Evolutionary conservation across 2,329 filamentous ascomycete genomes (phyloP), one percentile per base, ranked within the genome.

Genomic region (Raffaelea albimanens): DNA sequence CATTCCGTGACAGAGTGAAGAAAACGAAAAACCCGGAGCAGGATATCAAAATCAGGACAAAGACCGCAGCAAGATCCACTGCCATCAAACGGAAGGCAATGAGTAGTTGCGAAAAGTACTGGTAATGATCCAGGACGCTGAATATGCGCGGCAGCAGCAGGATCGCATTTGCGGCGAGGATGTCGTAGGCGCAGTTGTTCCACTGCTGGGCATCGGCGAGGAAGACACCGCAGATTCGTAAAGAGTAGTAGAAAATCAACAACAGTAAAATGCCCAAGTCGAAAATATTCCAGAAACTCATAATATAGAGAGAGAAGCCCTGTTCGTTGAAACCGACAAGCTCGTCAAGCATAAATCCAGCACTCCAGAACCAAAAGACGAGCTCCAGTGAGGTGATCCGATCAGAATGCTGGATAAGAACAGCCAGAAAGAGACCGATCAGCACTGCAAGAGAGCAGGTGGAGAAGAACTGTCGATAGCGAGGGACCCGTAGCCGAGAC

Each of bases 281-380:
- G 63, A 96, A 95, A 34, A 90, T 80, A 63, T 96, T 96, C 91
- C 91, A 96, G 63, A 96, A 93, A 62, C 88, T 95, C 82, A 96
- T 91, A 59, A 96, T 87, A 66, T 96, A 97, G 25, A 97, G 77
- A 34, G 89, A 90, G 62, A 96, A 96, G 3, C 91, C 91, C 65
- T 96, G 89, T 63, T 97, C 91, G 55, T 90, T 95, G 71, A 96
- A 96, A 11, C 90, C 90, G 18, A 96, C 89, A 20, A 97, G 77
- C 65, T 96, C 91, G 59, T 96, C 91, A 29, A 96, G 78, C 88
- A 96, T 95, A 64, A 94, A 96, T 1, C 91, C 91, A 22, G 88
- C 87, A 60, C 88, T 95, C 90, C 91, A 97, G 63, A 96, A 87
- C 91, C 91, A 97, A 66, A 97, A 96, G 13, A 95, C 63, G 16